Conservation (phyloP, 78 protist genomes). For the Andalucia godoyi region DNA sequence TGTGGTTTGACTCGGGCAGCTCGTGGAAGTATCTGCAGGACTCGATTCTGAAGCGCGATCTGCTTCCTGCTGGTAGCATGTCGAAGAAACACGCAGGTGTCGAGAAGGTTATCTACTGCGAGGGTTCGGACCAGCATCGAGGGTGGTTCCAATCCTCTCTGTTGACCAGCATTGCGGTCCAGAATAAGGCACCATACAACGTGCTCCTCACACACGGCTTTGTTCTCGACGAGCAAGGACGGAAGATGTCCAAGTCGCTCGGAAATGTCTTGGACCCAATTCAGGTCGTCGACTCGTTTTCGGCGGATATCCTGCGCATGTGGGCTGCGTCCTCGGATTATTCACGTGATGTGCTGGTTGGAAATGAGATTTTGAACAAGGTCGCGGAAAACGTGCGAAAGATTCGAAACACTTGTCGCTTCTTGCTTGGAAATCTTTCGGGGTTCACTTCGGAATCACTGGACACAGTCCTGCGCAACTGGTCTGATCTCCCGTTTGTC, state of each 20-base stretch:
- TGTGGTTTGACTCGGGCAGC: conserved; percentile 88
- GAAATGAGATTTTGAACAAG: conserved; percentile 22
- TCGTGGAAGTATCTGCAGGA: conserved; percentile 49
- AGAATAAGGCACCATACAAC: conserved; percentile 48
- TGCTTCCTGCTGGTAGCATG: not conserved
- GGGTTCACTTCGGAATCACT: not conserved
- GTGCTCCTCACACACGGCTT: conserved; percentile 76
- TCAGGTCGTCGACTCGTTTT: conserved; percentile 46
- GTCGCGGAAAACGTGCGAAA: conserved; percentile 11
- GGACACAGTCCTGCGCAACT: not conserved
- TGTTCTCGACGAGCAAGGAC: conserved; percentile 52
- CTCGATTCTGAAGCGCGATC: not conserved
- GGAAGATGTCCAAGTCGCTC: conserved; percentile 79
- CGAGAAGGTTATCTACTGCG: not conserved
- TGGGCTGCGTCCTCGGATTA: conserved; percentile 73
- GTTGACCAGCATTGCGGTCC: conserved; percentile 38
- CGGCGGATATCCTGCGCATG: conserved; percentile 72
- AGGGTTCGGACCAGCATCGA: conserved; percentile 82
- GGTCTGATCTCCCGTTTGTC: conserved; percentile 20
- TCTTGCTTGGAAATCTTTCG: conserved; percentile 19
- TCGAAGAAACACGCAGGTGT: too few relatives aligned
- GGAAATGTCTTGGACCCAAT: conserved; percentile 77
- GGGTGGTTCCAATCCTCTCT: conserved; percentile 91
- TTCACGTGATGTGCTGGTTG: conserved; percentile 51
- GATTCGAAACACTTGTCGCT: conserved; percentile 20